These are phyloP conservation scores for Syzygium oleosum DNA, from an alignment of 345 rosid species.

Conservation along the genomic window DNA sequence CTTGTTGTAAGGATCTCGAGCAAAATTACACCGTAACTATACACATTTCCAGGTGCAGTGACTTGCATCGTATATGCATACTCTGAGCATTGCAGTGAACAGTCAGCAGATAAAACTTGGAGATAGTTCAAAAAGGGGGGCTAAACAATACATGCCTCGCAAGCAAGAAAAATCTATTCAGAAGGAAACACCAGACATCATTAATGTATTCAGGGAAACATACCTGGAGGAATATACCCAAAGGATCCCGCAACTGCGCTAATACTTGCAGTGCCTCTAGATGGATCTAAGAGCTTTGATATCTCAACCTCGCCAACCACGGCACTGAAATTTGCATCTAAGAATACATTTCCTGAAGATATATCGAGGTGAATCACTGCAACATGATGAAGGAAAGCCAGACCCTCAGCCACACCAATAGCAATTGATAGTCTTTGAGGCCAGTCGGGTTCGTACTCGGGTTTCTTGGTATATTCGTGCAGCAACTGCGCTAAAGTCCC, in stretches of 20 bases:
- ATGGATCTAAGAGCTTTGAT: constrained; percentile 76
- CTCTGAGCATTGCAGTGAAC: constrained; percentile 31
- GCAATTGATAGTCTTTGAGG: constrained; percentile 79
- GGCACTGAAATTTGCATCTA: constrained; percentile 68
- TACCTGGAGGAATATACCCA: constrained; percentile 98
- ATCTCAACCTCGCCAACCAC: constrained; percentile 88
- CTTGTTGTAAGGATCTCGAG: constrained; percentile 86
- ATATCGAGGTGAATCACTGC: constrained; percentile 91
- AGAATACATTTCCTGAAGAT: constrained; percentile 69
- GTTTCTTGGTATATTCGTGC: constrained; percentile 57
- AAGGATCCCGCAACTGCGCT: constrained; percentile 94
- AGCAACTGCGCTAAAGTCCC: constrained; percentile 79
- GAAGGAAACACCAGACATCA: neutral
- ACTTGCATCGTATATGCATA: constrained; percentile 94
- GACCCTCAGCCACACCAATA: constrained; percentile 84
- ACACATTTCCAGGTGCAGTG: constrained; percentile 90
- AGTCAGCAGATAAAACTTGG: neutral
- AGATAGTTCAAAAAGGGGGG: neutral
- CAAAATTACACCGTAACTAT: constrained; percentile 90
- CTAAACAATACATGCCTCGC: neutral
- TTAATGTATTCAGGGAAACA: neutral
- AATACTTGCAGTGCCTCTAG: constrained; percentile 78
- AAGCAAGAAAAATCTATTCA: neutral
- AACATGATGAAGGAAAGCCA: constrained; percentile 85
- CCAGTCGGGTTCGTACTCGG: constrained; percentile 81